These are phyloP conservation scores for Chlamydomonas sphaeroides DNA, from an alignment of 139 green algal species.

Conservation along the genomic window DNA sequence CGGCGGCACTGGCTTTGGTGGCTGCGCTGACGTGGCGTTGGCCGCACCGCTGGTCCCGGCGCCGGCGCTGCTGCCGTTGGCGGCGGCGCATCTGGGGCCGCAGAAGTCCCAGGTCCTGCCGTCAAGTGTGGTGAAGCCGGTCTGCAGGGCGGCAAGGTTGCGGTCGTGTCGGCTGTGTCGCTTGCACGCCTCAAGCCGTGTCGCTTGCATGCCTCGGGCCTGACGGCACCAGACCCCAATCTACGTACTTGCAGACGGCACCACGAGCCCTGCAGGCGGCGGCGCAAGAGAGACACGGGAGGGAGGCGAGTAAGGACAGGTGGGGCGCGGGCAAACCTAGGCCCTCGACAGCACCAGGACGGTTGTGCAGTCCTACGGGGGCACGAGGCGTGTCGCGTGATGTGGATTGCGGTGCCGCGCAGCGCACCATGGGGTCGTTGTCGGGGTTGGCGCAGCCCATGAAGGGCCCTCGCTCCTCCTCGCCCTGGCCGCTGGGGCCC, in stretches of 20 bases:
- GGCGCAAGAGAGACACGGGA: background rate
- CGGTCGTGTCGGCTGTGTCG: background rate
- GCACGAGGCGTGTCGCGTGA: background rate
- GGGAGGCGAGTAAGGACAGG: background rate
- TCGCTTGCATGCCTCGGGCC: background rate
- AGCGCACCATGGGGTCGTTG: conserved; percentile 2
- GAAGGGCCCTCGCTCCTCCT: background rate
- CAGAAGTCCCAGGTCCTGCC: background rate
- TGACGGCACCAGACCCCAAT: conserved; percentile 4
- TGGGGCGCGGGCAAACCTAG: too few relatives aligned
- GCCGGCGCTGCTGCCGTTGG: too few relatives aligned
- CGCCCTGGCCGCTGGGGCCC: background rate
- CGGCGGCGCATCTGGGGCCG: background rate
- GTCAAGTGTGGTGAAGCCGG: background rate
- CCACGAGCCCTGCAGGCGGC: conserved; percentile 2
- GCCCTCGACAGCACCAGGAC: too few relatives aligned
- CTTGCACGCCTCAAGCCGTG: conserved; percentile 7
- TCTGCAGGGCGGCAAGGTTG: too few relatives aligned
- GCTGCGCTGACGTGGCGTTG: too few relatives aligned
- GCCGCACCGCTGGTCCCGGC: too few relatives aligned
- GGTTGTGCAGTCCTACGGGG: too few relatives aligned
- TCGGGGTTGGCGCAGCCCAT: conserved; percentile 33
- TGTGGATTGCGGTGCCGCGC: background rate
- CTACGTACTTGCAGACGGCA: conserved; percentile 27
- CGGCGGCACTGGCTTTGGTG: too few relatives aligned